phyloP scores from a whole-genome alignment of 176 grass and related monocot genomes.

The Oryza glumipatula region DNA sequence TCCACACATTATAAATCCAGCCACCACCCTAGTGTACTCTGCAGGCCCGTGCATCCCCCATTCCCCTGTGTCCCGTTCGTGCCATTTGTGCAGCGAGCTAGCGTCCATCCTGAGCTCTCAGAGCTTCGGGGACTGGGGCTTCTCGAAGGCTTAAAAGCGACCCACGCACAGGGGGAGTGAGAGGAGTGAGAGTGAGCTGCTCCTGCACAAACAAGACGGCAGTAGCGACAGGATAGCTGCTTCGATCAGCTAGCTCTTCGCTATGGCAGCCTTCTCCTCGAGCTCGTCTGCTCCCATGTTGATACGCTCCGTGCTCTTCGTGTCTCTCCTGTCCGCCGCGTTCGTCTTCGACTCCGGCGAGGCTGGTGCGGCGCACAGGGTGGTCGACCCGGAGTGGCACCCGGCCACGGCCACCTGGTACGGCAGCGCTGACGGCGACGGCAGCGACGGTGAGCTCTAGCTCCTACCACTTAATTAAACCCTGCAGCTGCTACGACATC shows the following conservation, averaged over 20 bases:
- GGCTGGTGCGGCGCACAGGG: slow-evolving; percentile 41
- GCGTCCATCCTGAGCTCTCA: slow-evolving; percentile 18
- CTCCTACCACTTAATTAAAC: not conserved
- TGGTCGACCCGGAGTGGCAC: slow-evolving; percentile 85
- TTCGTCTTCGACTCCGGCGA: slow-evolving; percentile 28
- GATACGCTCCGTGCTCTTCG: slow-evolving; percentile 14
- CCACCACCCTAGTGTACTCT: slow-evolving; percentile 4
- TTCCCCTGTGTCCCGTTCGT: slow-evolving; percentile 44
- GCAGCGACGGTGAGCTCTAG: slow-evolving; percentile 72
- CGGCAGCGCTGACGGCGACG: slow-evolving; percentile 84
- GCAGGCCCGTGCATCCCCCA: slow-evolving; percentile 38
- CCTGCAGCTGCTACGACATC: not conserved
- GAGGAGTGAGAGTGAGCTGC: not conserved
- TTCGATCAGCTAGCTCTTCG: not conserved
- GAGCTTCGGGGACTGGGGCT: slow-evolving; percentile 28
- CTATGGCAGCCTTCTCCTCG: not conserved
- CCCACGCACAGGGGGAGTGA: not conserved
- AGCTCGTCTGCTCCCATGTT: slow-evolving; percentile 15
- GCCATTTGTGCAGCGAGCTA: slow-evolving; percentile 42
- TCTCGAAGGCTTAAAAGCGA: slow-evolving; percentile 54
- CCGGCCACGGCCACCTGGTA: slow-evolving; percentile 96
- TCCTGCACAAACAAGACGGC: not conserved
- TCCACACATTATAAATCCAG: slow-evolving; percentile 35
- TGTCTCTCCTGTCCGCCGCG: slow-evolving; percentile 11
- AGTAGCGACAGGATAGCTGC: not conserved